Base-by-base conservation (phyloP, 2,329 filamentous ascomycete species). In the Berkeleyomyces rouxiae region DNA sequence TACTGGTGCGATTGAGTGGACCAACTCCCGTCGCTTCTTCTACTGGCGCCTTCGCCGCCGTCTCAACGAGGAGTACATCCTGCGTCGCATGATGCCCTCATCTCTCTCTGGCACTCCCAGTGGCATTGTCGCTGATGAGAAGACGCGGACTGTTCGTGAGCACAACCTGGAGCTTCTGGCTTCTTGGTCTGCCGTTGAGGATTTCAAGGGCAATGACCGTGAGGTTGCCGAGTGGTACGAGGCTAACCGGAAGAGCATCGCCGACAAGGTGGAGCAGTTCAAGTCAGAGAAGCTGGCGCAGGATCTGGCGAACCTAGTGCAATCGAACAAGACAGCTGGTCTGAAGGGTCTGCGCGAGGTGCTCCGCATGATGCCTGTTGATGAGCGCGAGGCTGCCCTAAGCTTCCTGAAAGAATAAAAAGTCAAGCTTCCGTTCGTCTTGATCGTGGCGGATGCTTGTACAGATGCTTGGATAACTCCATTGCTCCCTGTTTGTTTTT, bases 11-110 rank as follows among this genome's bases (percentile, higher is more conserved):
- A 81, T 99, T 47, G 82, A 86, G 70, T 97, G 92, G 93, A 80
- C 83, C 72, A 87, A 96, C 69, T 86, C 92, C 7, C 86, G 93
- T 67, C 87, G 92, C 71, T 97, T 93, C 88, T 97, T 99, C 81
- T 99, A 97, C 87, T 99, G 95, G 93, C 92, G 93, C 75, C 86
- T 96, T 66, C 91, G 95, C 75, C 88, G 93, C 72, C 85, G 93
- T 76, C 81, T 99, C 72, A 97, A 95, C 75, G 93, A 99, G 78
- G 93, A 99, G 77, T 89, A 95, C 74, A 90, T 99, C 69, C 81
- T 99, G 73, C 93, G 91, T 78, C 90, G 90, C 76, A 89, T 99
- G 82, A 78, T 77, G 4, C 67, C 73, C 7, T 72, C 74, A 9
- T 68, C 73, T 2, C 66, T 71, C 64, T 71, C 76, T 57, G 70